Percentiles rank a stretch among this genome's conserved stretches.
These are phyloP conservation scores for Lasiodiplodia sp. DNA, from an alignment of 2,329 filamentous ascomycete species.

Conservation along the genomic window DNA sequence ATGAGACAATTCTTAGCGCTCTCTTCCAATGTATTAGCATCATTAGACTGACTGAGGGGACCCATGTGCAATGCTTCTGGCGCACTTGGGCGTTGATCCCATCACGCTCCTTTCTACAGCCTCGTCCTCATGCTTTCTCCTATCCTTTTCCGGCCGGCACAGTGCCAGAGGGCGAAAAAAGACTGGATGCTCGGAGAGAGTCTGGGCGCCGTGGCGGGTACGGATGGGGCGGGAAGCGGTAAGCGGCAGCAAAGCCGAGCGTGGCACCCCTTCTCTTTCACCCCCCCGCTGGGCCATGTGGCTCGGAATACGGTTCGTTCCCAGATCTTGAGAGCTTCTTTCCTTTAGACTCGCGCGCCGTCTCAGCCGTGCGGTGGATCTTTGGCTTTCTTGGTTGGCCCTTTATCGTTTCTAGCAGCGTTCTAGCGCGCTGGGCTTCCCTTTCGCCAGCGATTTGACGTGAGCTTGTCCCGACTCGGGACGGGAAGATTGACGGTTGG, in stretches of 20 bases:
- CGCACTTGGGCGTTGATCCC: not conserved
- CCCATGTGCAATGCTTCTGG: not conserved
- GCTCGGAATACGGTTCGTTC: not conserved
- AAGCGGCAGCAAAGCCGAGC: slow-evolving; percentile 28
- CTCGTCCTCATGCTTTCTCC: not conserved
- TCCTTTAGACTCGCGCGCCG: not conserved
- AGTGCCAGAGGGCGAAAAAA: not conserved
- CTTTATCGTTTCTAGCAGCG: slow-evolving; percentile 6
- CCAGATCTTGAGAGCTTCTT: not conserved
- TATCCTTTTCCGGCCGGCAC: not conserved
- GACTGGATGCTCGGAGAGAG: not conserved
- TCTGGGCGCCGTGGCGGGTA: slow-evolving; percentile 3
- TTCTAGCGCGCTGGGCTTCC: slow-evolving; percentile 2
- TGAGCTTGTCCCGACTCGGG: not conserved
- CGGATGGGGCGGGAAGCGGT: slow-evolving; percentile 15
- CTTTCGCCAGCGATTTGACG: not conserved
- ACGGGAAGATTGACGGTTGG: not conserved
- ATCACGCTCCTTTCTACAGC: not conserved
- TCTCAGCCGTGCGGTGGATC: not conserved
- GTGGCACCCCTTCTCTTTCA: slow-evolving; percentile 1
- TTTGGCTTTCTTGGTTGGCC: not conserved
- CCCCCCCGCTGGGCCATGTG: not conserved
- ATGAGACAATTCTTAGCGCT: not conserved
- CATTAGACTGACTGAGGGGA: not conserved
- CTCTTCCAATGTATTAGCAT: not conserved